A percentile compares a stretch with the other conserved stretches of the same genome.
phyloP scores from a whole-genome alignment of 1,139 yeast genomes.

The Candida dubliniensis region DNA sequence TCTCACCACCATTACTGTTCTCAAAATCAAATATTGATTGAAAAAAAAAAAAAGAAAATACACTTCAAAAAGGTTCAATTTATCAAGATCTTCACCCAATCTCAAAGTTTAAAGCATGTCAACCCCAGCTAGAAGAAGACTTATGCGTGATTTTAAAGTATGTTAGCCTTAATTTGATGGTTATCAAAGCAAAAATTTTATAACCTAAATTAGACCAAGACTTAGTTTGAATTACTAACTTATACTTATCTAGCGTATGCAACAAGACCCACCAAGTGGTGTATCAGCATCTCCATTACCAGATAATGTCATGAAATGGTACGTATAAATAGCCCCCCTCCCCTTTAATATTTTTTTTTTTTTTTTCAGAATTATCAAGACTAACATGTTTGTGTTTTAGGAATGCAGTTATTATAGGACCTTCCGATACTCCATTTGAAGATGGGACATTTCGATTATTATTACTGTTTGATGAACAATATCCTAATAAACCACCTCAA shows the following conservation, averaged over 20 bases:
- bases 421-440: constrained; percentile 96
- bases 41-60: no score
- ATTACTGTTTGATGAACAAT: constrained; percentile 92
- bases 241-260: constrained; percentile 63
- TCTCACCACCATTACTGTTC: no score
- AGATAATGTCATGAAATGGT: constrained; percentile 94
- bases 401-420: constrained; percentile 98
- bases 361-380: not conserved
- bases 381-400: constrained; percentile 14
- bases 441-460: constrained; percentile 93
- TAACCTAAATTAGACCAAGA: not conserved
- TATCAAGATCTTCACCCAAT: no score
- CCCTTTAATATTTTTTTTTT: no score
- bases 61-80: no score
- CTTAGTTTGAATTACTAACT: not conserved
- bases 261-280: constrained; percentile 97
- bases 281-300: constrained; percentile 97
- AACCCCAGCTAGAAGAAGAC: constrained; percentile 95
- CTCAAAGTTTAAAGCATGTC: constrained; percentile 56
- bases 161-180: constrained; percentile 20
- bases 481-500: constrained; percentile 94
- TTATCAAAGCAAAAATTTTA: not conserved
- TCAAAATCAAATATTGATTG: no score
- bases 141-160: constrained; percentile 96
- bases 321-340: constrained; percentile 14